Percentiles rank a stretch among this genome's conserved stretches.
Conservation (phyloP, 371 early-diverging fungal species). For the Caulochytrium protostelioides region DNA sequence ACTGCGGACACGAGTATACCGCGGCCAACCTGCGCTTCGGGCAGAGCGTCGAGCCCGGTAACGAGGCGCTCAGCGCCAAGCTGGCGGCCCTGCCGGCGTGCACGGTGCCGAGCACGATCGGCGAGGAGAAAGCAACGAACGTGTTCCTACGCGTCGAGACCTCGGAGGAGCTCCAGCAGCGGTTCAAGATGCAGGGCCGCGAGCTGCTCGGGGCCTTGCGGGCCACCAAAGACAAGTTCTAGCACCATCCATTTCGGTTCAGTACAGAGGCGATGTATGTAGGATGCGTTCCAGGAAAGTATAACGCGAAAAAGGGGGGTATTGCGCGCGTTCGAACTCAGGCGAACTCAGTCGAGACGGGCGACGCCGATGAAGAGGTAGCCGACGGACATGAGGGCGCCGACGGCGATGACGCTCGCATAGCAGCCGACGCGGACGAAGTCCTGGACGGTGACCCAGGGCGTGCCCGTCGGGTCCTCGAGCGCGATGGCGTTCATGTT, state of each 20-base stretch:
- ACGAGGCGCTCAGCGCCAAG: slow-evolving; percentile 16
- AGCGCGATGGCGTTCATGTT: slow-evolving; percentile 89
- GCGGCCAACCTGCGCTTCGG: slow-evolving; percentile 27
- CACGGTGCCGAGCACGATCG: slow-evolving; percentile 74
- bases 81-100: slow-evolving; percentile 26
- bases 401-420: slow-evolving; percentile 42
- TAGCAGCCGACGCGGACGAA: slow-evolving; percentile 68
- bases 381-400: slow-evolving; percentile 50
- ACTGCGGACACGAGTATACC: slow-evolving; percentile 86
- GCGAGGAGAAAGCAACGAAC: too few relatives aligned
- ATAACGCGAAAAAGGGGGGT: too few relatives aligned
- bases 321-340: too few relatives aligned
- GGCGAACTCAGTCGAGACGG: slow-evolving; percentile 14
- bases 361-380: slow-evolving; percentile 42
- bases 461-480: slow-evolving; percentile 73
- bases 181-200: too few relatives aligned
- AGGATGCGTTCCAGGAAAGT: too few relatives aligned
- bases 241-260: too few relatives aligned
- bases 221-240: too few relatives aligned
- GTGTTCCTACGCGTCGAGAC: too few relatives aligned
- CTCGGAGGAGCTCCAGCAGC: too few relatives aligned
- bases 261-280: too few relatives aligned
- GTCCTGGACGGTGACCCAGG: slow-evolving; percentile 59
- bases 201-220: too few relatives aligned
- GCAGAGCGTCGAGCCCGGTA: slow-evolving; percentile 28